phyloP scores from a whole-genome alignment of 2,329 filamentous ascomycete genomes.

The Ophiostoma montium region DNA sequence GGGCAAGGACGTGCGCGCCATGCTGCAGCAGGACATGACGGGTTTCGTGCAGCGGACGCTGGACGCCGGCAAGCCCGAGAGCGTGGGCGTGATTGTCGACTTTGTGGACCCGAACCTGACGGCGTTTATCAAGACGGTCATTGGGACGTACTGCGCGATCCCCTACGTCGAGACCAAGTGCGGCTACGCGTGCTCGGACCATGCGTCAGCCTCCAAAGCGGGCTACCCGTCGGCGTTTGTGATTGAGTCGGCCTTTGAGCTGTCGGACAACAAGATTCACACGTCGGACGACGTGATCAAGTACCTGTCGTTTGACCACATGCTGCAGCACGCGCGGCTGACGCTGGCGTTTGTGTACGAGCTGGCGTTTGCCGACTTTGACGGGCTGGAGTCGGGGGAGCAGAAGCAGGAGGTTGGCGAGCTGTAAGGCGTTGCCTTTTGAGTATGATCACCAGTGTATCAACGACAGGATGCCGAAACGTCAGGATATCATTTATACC shows the following conservation, averaged over 20 bases:
- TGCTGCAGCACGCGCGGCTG: slow-evolving; percentile 46
- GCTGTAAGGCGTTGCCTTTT: slow-evolving; percentile 9
- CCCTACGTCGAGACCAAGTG: slow-evolving; percentile 34
- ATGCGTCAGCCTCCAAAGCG: slow-evolving; percentile 50
- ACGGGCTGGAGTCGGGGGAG: slow-evolving; percentile 16
- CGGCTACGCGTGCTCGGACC: slow-evolving; percentile 51
- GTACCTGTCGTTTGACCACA: slow-evolving; percentile 52
- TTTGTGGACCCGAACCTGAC: slow-evolving; percentile 75
- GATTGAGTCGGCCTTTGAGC: slow-evolving; percentile 45
- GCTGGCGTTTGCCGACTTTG: slow-evolving; percentile 25
- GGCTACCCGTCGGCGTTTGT: slow-evolving; percentile 53
- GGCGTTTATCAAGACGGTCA: slow-evolving; percentile 77
- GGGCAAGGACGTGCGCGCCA: slow-evolving; percentile 70
- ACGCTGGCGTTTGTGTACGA: slow-evolving; percentile 34
- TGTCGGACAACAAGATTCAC: slow-evolving; percentile 58
- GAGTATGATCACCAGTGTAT: too few species aligned
- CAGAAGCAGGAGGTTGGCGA: slow-evolving; percentile 11
- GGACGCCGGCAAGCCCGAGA: slow-evolving; percentile 69
- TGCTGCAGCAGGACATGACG: slow-evolving; percentile 98
- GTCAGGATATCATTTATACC: too few species aligned
- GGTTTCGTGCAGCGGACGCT: slow-evolving; percentile 74
- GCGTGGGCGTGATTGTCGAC: slow-evolving; percentile 84
- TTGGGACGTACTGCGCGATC: slow-evolving; percentile 78
- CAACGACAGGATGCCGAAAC: too few species aligned
- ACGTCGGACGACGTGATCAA: slow-evolving; percentile 57